Base-by-base conservation (phyloP, 805 yeast species). In the Monosporozyma unispora region DNA sequence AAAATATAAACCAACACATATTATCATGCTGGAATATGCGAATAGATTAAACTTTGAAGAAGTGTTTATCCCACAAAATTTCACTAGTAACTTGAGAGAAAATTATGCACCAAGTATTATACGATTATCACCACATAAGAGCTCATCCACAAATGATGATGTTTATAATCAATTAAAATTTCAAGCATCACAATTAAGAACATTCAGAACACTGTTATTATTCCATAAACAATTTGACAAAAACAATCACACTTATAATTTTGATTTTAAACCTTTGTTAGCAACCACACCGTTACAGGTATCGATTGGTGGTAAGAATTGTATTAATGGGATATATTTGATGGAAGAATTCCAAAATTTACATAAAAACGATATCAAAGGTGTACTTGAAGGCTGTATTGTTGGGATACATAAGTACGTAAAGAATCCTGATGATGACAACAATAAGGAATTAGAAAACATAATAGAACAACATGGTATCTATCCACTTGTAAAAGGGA, bases 101-200 rank as follows among this genome's bases (percentile, higher is more conserved):
- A 29, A 52, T 55, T 53, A 62, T 55, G 41, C 56, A 57, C 53
- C 64, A 58, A n/a, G 48, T 47, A 19, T 66, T 53, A 22, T 63
- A 18, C 63, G 64, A 10, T 47, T 74, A 22, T 64, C 63, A 29
- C 78, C 79, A 0, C 29, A 39, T 23, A 40, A 37, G 18, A 18
- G 39, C 11, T 23, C 21, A 9, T 14, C 44, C 12, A 39, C 44
- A 14, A 31, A 11, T 18, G 35, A 18, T 19, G 44, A 39, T 40
- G 29, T 27, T 38, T 46, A 38, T 16, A 39, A 39, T 41, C 48
- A 46, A 21, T 33, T 38, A 10, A 63, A 48, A 70, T 78, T 60
- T 69, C 81, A 35, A 67, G 61, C 87, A 0, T 56, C 78, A 0
- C 82, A 79, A 46, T 59, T 80, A 8, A 63, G 88, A 48, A 69